Percentiles rank a stretch among this genome's conserved stretches.
phyloP scores from a whole-genome alignment of 306 rosid genomes.

The Cicer pinnatifidum region DNA sequence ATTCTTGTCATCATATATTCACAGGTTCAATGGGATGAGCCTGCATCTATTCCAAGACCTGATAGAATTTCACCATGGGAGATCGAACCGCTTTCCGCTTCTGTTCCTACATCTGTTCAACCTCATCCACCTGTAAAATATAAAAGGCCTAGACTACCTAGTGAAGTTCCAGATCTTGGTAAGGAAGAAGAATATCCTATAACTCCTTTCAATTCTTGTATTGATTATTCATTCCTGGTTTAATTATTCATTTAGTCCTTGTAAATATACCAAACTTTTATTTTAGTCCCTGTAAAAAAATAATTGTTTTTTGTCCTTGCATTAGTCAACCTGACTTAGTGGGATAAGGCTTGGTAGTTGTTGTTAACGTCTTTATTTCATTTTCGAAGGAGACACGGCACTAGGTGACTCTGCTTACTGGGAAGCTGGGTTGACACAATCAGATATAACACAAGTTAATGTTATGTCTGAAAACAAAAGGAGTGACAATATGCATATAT shows the following conservation, averaged over 20 bases:
- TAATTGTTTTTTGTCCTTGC: too few relatives aligned
- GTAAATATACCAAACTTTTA: too few relatives aligned
- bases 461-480: constrained; percentile 57
- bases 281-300: too few relatives aligned
- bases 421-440: constrained; percentile 58
- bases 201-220: background rate
- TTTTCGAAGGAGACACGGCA: constrained; percentile 45
- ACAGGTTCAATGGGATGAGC: constrained; percentile 98
- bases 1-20: constrained; percentile 10
- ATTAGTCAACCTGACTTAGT: background rate
- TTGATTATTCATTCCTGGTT: too few relatives aligned
- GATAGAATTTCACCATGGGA: constrained; percentile 96
- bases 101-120: constrained; percentile 57
- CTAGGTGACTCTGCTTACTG: constrained; percentile 58
- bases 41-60: constrained; percentile 79
- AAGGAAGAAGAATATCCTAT: constrained; percentile 28
- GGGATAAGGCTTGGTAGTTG: background rate
- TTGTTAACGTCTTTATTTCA: constrained; percentile 16
- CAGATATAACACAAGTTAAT: constrained; percentile 57
- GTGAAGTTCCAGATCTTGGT: constrained; percentile 67
- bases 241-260: too few relatives aligned
- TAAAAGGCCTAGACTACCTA: constrained; percentile 78
- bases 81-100: constrained; percentile 74
- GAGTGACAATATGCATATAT: constrained; percentile 51
- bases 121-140: constrained; percentile 58